Evolutionary conservation across 345 rosid species (phyloP), one percentile per base, ranked within the genome.

Genomic region (Abelmoschus esculentus): DNA sequence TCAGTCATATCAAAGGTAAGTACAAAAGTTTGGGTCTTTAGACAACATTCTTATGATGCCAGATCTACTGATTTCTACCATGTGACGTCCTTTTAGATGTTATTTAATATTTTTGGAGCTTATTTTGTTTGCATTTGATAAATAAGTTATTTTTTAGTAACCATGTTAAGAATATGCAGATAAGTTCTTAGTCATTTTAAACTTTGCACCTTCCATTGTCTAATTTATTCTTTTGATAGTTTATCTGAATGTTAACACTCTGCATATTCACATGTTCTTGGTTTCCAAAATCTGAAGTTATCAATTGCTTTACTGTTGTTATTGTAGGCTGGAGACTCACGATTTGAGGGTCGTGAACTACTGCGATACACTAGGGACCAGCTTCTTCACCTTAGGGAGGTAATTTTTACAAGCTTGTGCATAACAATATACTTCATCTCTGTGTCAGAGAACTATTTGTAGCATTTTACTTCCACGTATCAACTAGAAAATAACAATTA

Each of bases 361-460:
- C 70, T 93, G 75, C 80, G 71, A 32, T 91, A 82, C 79, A 78
- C 90, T 15, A 74, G 86, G 68, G 90, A 93, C 26, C 97, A 86
- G 78, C 83, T 93, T 29, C 77, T 91, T 72, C 87, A 89, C 75
- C 82, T 89, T 13, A 79, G 76, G 71, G 93, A 86, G 92, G 97
- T 89, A 67, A 65, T 64, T 5, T 32, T 1, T 34, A 18, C 42
- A 6, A 47, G 52, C 67, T 32, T 67, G 1, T 29, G 53, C 42
- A 6, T 26, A 3, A 34, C 14, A 44, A 11, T 22, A 42, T 64
- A 3, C 17, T 64, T 10, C 3, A 40, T 40, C 15, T 40, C 10
- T 40, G 29, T 47, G 9, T 38, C 11, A 42, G 46, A 42, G 46
- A 42, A 42, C 46, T 42, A 42, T 42, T 9, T 42, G 12, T 42